phyloP scores from a whole-genome alignment of 2,329 filamentous ascomycete species.

The Basipetospora chlamydospora region DNA sequence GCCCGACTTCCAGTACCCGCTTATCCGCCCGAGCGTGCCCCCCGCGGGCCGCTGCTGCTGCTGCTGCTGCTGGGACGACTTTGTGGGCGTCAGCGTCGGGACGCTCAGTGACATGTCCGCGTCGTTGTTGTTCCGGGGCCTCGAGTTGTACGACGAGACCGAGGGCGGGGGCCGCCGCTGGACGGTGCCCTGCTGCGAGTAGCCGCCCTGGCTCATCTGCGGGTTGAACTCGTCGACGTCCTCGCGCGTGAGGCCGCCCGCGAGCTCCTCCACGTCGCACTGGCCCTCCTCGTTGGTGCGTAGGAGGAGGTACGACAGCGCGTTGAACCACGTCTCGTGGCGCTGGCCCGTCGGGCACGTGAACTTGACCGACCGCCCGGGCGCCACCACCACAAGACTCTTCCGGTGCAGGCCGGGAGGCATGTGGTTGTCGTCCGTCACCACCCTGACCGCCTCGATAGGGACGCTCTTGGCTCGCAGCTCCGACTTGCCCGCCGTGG shows the following conservation, averaged over 20 bases:
- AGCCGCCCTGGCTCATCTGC: too few relatives aligned
- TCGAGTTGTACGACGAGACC: conserved; percentile 67
- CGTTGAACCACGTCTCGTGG: conserved; percentile 98
- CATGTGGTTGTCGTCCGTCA: conserved; percentile 88
- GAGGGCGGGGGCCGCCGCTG: conserved; percentile 34
- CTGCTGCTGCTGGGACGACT: too few relatives aligned
- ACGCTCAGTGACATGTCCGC: conserved; percentile 24
- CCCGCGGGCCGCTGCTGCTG: conserved; percentile 19
- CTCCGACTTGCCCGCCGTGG: conserved; percentile 61
- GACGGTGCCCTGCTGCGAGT: conserved; percentile 21
- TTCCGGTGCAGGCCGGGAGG: conserved; percentile 90
- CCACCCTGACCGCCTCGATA: conserved; percentile 83
- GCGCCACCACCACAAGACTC: conserved; percentile 80
- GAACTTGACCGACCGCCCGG: conserved; percentile 80
- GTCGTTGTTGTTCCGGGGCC: conserved; percentile 46
- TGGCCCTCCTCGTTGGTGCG: conserved; percentile 50
- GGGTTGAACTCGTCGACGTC: conserved; percentile 76
- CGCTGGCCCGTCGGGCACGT: conserved; percentile 86
- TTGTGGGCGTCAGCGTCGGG: conserved; percentile 41
- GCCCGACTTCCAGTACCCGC: conserved; percentile 42
- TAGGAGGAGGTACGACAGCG: conserved; percentile 79
- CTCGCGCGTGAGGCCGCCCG: conserved; percentile 41
- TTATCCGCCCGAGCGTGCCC: conserved; percentile 42
- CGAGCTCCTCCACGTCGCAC: conserved; percentile 44
- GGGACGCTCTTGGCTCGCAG: conserved; percentile 74